These are phyloP conservation scores for Nepenthes mirabilis DNA, from an alignment of 148 eudicot genomes.

Conservation along the genomic window DNA sequence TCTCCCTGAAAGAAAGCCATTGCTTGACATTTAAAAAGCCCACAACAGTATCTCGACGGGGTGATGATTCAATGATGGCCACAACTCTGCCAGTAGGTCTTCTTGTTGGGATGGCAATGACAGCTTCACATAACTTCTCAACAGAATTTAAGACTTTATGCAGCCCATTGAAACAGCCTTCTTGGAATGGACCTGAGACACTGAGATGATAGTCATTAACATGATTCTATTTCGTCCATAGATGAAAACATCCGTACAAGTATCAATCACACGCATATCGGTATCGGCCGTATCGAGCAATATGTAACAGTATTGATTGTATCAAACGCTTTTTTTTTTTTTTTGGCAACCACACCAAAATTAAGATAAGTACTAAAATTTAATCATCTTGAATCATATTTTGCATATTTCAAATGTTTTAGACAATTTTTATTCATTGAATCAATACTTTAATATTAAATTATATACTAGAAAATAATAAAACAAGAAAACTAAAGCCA, in stretches of 20 bases:
- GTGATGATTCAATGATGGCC: constrained; percentile 53
- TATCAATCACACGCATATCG: too few species aligned
- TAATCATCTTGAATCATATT: too few species aligned
- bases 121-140: constrained; percentile 42
- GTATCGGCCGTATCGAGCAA: too few species aligned
- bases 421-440: too few species aligned
- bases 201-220: constrained; percentile 15
- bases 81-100: constrained; percentile 87
- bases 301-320: too few species aligned
- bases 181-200: constrained; percentile 12
- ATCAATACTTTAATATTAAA: too few species aligned
- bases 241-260: background rate
- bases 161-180: constrained; percentile 16
- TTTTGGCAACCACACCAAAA: too few species aligned
- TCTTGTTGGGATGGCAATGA: constrained; percentile 43
- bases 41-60: constrained; percentile 45
- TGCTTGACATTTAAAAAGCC: constrained; percentile 57
- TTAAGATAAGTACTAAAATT: too few species aligned
- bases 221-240: constrained; percentile 6
- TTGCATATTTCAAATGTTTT: too few species aligned
- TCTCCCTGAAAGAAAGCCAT: constrained; percentile 35
- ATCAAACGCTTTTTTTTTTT: too few species aligned
- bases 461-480: too few species aligned
- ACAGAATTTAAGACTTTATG: constrained; percentile 19
- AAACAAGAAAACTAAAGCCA: too few species aligned